Base-by-base conservation (phyloP, 345 rosid genomes). In the Arabidopsis arenosa region DNA sequence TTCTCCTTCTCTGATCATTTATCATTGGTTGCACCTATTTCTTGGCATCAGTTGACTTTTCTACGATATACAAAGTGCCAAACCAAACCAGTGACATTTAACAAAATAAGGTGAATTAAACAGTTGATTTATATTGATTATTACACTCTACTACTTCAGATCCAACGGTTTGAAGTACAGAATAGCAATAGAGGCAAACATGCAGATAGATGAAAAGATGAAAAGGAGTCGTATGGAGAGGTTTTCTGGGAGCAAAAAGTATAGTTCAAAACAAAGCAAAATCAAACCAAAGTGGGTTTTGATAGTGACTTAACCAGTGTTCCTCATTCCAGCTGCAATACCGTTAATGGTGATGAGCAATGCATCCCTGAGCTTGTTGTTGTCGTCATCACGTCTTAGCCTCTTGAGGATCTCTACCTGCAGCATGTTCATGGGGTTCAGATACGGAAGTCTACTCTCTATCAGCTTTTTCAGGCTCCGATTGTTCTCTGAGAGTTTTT, bases 291-390 rank as follows among this genome's bases (percentile, higher is more conserved):
- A 13, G 23, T 2, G 5, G 18, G 26, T n/a, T 58, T 58, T 58
- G 64, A 17, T 17, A 59, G 47, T 60, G 26, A 11, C 48, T 12
- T 73, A 87, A 80, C 97, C 93, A 0, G 97, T 90, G 77, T 90
- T 92, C 84, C 96, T 89, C 97, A 90, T 94, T n/a, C 99, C 97
- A 41, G 99, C 99, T 49, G 97, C 99, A 35, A 94, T 94, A 23
- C 97, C 97, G 30, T 94, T 92, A 41, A 90, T 89, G 44, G 97
- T 92, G 79, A 95, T 90, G 12, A 89, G 93, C 81, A 92, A 81
- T 9, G 97, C 96, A 81, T 92, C 97, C 80, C 97, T 86, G 68
- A 94, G 93, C 65, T 94, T 87, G 40, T 72, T 78, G 74, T 94
- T 92, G 80, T 94, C 93, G 13, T 87, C 91, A 45, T 94, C 97